Percentiles rank a stretch among this genome's conserved stretches.
phyloP scores from a whole-genome alignment of 2,329 filamentous ascomycete genomes.

The Ceratocystis eucalypticola region DNA sequence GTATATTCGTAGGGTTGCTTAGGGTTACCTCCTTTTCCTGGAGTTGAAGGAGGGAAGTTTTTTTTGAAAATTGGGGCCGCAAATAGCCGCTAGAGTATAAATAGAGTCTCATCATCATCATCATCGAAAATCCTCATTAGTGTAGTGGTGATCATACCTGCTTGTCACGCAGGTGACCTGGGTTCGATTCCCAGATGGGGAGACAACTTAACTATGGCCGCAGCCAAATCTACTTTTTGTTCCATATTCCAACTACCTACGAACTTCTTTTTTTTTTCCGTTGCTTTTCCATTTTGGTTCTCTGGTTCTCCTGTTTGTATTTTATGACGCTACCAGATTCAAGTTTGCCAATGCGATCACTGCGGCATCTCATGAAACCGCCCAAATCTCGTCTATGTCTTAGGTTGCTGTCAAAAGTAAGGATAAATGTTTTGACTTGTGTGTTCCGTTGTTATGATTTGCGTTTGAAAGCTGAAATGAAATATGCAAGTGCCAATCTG shows the following conservation, averaged over 20 bases:
- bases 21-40: no score
- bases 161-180: slow-evolving; percentile 20
- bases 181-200: slow-evolving; percentile 20
- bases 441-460: neutral
- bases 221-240: neutral
- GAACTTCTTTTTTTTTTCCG: neutral
- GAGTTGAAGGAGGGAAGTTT: no score
- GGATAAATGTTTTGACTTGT: neutral
- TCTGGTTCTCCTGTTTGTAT: neutral
- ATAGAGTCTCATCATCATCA: no score
- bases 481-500: neutral
- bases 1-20: no score
- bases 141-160: slow-evolving; percentile 19
- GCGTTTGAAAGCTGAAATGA: neutral
- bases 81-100: no score
- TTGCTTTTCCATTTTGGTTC: neutral
- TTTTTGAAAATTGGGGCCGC: no score
- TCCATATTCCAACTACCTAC: neutral
- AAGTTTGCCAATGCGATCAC: neutral
- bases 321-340: neutral
- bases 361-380: neutral
- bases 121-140: slow-evolving; percentile 16
- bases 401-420: neutral
- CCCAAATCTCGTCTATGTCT: neutral
- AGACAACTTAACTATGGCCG: neutral